Evolutionary conservation across 108 stramenopile species (phyloP).

Genomic region (Mayamaea pseudoterrestris): DNA sequence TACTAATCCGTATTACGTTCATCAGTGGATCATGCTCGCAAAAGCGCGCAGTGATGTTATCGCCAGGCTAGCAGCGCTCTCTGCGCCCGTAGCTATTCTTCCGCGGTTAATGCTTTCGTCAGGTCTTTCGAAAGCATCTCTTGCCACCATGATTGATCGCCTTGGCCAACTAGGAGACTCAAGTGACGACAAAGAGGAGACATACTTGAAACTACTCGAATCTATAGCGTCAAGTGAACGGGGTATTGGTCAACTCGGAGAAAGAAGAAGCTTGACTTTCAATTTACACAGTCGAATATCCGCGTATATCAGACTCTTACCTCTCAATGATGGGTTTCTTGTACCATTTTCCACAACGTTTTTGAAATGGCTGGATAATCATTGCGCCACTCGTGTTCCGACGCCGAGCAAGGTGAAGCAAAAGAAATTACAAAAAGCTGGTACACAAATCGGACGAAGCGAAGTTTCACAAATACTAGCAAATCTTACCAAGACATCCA

Average conservation of each 20-base stretch:
- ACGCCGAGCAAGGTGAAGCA: too few relatives aligned
- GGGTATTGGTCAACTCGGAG: constrained; percentile 44
- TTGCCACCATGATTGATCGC: constrained; percentile 52
- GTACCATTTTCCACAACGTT: constrained; percentile 24
- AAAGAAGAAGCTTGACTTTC: constrained; percentile 21
- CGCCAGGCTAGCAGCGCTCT: constrained; percentile 43
- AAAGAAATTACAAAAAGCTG: too few relatives aligned
- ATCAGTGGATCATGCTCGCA: constrained; percentile 64
- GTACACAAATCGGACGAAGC: too few relatives aligned
- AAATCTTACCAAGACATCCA: too few relatives aligned
- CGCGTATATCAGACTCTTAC: constrained; percentile 34
- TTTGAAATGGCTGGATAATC: constrained; percentile 29
- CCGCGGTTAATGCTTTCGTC: constrained; percentile 68
- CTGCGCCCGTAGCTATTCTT: constrained; percentile 46
- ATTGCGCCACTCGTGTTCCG: too few relatives aligned
- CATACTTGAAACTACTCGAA: constrained; percentile 30
- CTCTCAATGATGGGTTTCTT: constrained; percentile 3
- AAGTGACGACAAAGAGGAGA: constrained; percentile 19
- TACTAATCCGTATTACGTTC: too few relatives aligned
- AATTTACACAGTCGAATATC: constrained; percentile 50
- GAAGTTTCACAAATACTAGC: too few relatives aligned
- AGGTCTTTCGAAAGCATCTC: constrained; percentile 43
- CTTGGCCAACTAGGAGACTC: constrained; percentile 41
- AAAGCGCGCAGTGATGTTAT: constrained; percentile 43
- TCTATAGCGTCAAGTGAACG: constrained; percentile 52